Base-by-base conservation (phyloP, 177 flowering plant species). In the Vitis hybrid region DNA sequence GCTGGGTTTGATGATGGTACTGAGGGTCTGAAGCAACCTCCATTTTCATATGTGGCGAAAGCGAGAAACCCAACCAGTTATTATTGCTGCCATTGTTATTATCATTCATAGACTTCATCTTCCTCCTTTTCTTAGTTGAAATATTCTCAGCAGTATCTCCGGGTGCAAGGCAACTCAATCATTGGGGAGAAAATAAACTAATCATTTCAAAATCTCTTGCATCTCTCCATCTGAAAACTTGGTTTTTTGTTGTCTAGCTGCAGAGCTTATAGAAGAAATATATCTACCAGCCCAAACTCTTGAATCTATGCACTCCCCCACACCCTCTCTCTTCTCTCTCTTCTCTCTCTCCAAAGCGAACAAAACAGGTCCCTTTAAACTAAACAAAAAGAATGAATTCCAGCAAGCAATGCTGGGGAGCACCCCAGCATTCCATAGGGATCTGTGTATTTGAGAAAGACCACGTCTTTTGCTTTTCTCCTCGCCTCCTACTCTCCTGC, bases 41-140 rank as follows among this genome's bases (percentile, higher is more conserved):
- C 87, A 86, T 84, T 77, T 83, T 89, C 83, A 86, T 76, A 72
- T 87, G 86, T 65, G 91, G 89, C 56, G 98, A 86, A 67, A 93
- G 97, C 77, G 97, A 94, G 74, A 94, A 93, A 62, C 97, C 97
- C 71, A 94, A 80, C 98, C 98, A 92, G 87, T 84, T 90, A 73
- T 69, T 77, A 55, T 66, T 76, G 63, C 30, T 79, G 49, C 52
- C 73, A 77, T 75, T 73, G 73, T 64, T 70, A 71, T 74, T 63
- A 72, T 79, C 82, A 77, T 75, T 82, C 86, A 84, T 73, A 69
- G 87, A 72, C 85, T 89, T 91, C 94, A 86, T 88, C 80, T 83
- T 81, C 81, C 67, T 69, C 64, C 21, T 66, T 64, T 51, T 59
- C 19, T 14, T 59, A n/a, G 57, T 72, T 69, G 30, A 34, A 60